Base-by-base conservation (phyloP, 306 rosid species). In the Gastrolobium bilobum region DNA sequence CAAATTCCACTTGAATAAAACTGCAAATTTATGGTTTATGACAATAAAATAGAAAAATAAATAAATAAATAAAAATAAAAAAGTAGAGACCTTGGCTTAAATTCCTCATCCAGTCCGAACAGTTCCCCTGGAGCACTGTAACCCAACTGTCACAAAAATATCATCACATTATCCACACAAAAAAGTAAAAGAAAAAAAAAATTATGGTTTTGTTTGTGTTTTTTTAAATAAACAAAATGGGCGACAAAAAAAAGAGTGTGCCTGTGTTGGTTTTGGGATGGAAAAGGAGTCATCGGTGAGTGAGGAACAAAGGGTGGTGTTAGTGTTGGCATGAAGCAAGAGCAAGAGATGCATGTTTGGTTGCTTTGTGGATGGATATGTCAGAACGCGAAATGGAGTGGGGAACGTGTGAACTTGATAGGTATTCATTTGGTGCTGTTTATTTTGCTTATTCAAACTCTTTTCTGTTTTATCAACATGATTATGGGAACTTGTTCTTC, bases 101-200 rank as follows among this genome's bases (percentile, higher is more conserved):
- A 71, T 80, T 89, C 89, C 60, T 66, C 88, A 64, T 85, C 97
- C 57, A 92, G 82, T 15, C 90, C 96, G 37, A 85, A 94, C 4
- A 88, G 78, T 14, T 90, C 97, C 86, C 86, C 98, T 0, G 96
- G 80, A 40, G 93, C 88, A 78, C 62, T 89, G 75, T 81, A 90
- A 48, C 92, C 93, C 82, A 89, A 50, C 98, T 94, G 90, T 66
- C 37, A 82, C 46, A 56, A 52, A 76, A 82, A 58, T 34, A 50
- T 13, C 10, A 50, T 54, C 43, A 73, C 33, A 71, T 65, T 48
- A 71, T 35, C 30, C 47, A n/a, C 47, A 73, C n/a, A n/a, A 7
- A 40, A 63, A 29, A 6, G 2, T 60, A 64, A 37, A 2, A 9
- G 34, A 47, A 53, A 15, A n/a, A 1, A 7, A 61, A 38, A 70